Conservation (phyloP, 345 rosid species). For the Citrus cavaleriei region DNA sequence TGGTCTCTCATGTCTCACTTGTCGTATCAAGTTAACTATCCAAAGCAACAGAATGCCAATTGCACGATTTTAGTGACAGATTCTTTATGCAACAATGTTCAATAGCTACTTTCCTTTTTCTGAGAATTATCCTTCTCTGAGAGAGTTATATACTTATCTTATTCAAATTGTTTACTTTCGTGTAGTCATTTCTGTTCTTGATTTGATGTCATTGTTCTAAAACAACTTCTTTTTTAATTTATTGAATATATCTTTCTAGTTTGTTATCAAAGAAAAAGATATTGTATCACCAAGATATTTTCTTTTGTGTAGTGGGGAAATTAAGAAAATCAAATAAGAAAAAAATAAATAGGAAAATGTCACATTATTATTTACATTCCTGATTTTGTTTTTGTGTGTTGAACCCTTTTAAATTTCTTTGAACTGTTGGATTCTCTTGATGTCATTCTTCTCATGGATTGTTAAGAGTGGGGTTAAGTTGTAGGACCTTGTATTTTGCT, state of each 20-base stretch:
- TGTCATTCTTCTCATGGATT: not conserved
- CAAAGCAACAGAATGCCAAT: not conserved
- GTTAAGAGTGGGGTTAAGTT: too few relatives aligned
- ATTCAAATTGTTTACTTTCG: too few relatives aligned
- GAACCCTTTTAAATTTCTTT: not conserved
- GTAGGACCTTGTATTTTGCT: too few relatives aligned
- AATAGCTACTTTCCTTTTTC: not conserved
- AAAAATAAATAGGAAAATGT: not conserved
- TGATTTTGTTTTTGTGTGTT: not conserved
- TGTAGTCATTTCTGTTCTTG: not conserved
- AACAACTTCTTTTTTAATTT: too few relatives aligned
- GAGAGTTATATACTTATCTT: not conserved
- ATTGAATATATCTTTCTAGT: too few relatives aligned
- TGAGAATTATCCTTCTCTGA: not conserved
- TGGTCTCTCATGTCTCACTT: not conserved
- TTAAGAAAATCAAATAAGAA: not conserved
- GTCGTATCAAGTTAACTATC: not conserved
- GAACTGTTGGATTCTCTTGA: not conserved
- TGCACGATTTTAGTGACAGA: not conserved
- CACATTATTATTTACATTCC: not conserved
- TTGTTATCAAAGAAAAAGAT: not conserved
- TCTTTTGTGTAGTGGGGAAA: not conserved
- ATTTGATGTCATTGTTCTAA: not conserved
- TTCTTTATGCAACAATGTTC: not conserved
- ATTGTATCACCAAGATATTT: not conserved